These are phyloP conservation scores for Aphanomyces astaci DNA, from an alignment of 352 stramenopile species.

Conservation along the genomic window DNA sequence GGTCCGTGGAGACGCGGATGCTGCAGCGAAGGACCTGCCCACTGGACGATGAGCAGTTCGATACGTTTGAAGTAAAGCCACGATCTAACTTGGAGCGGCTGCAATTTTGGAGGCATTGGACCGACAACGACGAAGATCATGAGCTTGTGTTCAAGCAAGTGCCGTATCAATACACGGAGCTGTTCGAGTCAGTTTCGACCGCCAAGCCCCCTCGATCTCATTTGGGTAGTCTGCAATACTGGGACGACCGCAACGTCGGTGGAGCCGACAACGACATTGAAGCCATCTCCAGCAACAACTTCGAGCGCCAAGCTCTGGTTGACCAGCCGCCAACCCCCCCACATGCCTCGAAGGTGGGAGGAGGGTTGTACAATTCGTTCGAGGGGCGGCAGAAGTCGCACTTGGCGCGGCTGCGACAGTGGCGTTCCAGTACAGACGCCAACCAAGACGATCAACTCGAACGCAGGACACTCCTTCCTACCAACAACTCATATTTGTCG, in stretches of 20 bases:
- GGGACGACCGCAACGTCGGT: not conserved
- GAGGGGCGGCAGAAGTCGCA: not conserved
- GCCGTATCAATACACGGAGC: not conserved
- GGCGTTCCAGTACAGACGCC: not conserved
- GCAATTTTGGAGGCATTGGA: not conserved
- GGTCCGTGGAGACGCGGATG: constrained; percentile 5
- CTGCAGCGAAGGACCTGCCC: not conserved
- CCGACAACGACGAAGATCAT: not conserved
- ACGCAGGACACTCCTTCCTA: not conserved
- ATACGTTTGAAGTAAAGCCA: not conserved
- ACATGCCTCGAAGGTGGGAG: no score
- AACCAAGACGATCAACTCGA: not conserved
- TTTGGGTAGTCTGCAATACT: not conserved
- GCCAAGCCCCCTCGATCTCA: not conserved
- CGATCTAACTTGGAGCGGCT: not conserved
- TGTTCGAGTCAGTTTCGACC: not conserved
- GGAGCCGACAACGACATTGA: not conserved
- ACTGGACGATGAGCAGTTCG: not conserved
- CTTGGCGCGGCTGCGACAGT: not conserved
- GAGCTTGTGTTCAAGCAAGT: not conserved
- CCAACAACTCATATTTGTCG: not conserved
- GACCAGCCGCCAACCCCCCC: no score
- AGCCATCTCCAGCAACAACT: not conserved
- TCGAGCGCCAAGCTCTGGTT: no score
- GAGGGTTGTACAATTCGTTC: not conserved